Evolutionary conservation across 2,329 filamentous ascomycete genomes (phyloP), one percentile per base, ranked within the genome.

Genomic region (Hortaea werneckii): DNA sequence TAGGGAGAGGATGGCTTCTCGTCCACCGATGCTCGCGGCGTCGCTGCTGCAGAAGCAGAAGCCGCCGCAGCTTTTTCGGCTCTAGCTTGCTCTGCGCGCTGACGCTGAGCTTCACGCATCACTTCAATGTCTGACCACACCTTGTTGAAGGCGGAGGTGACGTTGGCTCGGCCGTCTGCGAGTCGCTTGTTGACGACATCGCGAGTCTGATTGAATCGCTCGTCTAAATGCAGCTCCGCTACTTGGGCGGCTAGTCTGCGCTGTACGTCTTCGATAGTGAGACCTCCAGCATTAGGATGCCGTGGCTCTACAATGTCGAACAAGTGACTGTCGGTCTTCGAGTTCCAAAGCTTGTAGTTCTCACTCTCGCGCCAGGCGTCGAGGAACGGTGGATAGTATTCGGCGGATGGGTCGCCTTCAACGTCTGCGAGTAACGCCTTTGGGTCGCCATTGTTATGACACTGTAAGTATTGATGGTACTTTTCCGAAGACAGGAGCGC

Each of bases 191-290:
- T 87, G 2, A 96, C 74, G 0, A 83, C 85, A 64, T 96, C 92
- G 45, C 82, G 79, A 6, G 88, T 85, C 49, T 86, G 82, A 1
- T 85, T 83, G 48, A 96, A 80, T 6, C 86, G 80, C 62, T 96
- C 92, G 62, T 98, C 92, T 1, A 96, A 76, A 62, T 96, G 89
- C 41, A 96, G 76, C 50, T 96, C 90, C 54, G 90, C 85, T 42
- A 98, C 86, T 67, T 96, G 92, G 64, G 94, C 85, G 32, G 87
- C 82, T 30, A 98, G 77, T 26, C 92, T 78, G 42, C 92, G 79
- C 63, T 95, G 90, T 9, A 98, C 83, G 63, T 98, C 92, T 55
- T 96, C 92, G 51, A 98, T 88, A 1, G 84, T 89, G 13, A 98
- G 74, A 0, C 88, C 90, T 27, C 92, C 92, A 1, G 89, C 89